Conservation (phyloP, 495 filamentous ascomycete genomes). For the Durotheca rogersii region DNA sequence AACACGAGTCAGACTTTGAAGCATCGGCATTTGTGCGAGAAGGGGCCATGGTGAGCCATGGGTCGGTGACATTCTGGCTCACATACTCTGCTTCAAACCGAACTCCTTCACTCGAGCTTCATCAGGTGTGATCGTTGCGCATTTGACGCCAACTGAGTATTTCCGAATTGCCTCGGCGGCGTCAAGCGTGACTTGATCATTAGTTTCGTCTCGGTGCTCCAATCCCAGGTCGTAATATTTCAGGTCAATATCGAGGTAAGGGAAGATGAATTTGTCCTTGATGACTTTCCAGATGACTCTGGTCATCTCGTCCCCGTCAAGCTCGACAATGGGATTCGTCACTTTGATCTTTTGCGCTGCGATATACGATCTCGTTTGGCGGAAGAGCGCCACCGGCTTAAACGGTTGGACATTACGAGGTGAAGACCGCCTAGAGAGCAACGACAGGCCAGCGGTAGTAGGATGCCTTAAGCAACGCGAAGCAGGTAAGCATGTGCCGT, state of each 20-base stretch:
- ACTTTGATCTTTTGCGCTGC: conserved; percentile 79
- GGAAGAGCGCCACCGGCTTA: conserved; percentile 37
- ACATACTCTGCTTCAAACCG: conserved; percentile 90
- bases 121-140: conserved; percentile 97
- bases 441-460: no score
- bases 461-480: no score
- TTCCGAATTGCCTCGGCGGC: conserved; percentile 97
- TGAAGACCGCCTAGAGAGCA: no score
- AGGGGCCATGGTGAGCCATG: background rate
- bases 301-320: conserved; percentile 99
- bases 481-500: no score
- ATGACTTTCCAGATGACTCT: conserved; percentile 98
- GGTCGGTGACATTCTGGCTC: background rate
- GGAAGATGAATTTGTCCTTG: conserved; percentile 95
- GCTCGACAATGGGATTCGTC: conserved; percentile 93
- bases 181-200: conserved; percentile 92
- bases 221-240: conserved; percentile 99
- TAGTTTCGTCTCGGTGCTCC: conserved; percentile 90
- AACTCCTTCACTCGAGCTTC: conserved; percentile 96
- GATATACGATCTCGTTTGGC: conserved; percentile 33
- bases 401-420: no score
- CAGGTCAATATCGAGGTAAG: conserved; percentile 93
- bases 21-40: no score
- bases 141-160: conserved; percentile 98
- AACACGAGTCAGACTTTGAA: no score